Base-by-base conservation (phyloP, 768 basidiomycete genomes). In the Trametes elegans region DNA sequence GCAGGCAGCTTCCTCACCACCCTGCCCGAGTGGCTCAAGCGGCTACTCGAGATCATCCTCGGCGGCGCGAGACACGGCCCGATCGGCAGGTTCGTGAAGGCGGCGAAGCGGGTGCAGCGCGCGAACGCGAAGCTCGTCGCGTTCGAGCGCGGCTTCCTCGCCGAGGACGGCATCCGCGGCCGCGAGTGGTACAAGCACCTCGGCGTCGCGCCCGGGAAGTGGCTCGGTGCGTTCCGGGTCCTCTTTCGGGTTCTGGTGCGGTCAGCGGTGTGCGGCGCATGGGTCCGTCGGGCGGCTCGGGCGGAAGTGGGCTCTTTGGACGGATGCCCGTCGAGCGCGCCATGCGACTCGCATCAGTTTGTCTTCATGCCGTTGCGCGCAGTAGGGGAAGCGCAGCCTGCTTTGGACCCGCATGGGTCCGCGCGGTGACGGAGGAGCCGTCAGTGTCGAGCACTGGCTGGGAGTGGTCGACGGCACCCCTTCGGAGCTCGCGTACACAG, bases 131-230 rank as follows among this genome's bases (percentile, higher is more conserved):
- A 85, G 67, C 72, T 92, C n/a, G 70, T 76, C 13, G 70, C 73
- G 7, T 91, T 92, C 60, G 90, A 93, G 68, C 80, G 79, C 44
- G 90, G 91, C 1, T 91, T 96, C 68, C 86, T 94, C 55, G 83
- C 82, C 2, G 75, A 87, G 64, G 82, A 74, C 16, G 93, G 93
- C 0, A 82, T 93, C 57, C 82, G 83, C 59, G 83, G 85, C 49
- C 77, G 89, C 21, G 87, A 90, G 66, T 95, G 93, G 93, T 95
- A 88, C 67, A 83, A 75, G 64, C 88, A 93, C 69, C 75, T 93
- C 18, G 91, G 80, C 34, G 90, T 93, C 32, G 90, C 93, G 3
- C 93, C 93, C 23, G 93, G 92, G 34, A 85, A 88, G 69, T 87
- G 86, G 83, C 82, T 87, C 38, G 87, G 88, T 88, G 61, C 61